phyloP scores from a whole-genome alignment of 1,284 basidiomycete genomes.

The Ceratobasidium sp. region DNA sequence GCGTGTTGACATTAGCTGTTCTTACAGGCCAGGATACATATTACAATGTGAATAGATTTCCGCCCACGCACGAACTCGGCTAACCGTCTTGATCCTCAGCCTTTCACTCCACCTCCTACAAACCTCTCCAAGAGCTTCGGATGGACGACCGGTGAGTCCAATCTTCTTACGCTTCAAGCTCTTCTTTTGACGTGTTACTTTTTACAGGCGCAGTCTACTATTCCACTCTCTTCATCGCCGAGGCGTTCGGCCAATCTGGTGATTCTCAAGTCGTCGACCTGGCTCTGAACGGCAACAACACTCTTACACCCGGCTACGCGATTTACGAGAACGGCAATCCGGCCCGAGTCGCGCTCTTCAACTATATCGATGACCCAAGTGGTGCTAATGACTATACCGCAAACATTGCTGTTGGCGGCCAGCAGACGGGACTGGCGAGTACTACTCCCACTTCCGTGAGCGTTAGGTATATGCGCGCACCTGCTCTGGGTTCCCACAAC shows the following conservation, averaged over 20 bases:
- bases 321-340: constrained; percentile 70
- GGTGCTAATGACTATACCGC: constrained; percentile 65
- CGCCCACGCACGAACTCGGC: neutral
- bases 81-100: constrained; percentile 47
- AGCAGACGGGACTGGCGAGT: constrained; percentile 54
- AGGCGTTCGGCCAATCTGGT: constrained; percentile 58
- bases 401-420: constrained; percentile 60
- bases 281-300: constrained; percentile 58
- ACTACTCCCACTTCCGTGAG: constrained; percentile 59
- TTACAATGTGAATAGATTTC: constrained; percentile 64
- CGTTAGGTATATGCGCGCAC: constrained; percentile 60
- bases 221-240: constrained; percentile 63
- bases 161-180: too few species aligned
- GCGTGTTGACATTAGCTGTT: too few species aligned
- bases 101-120: constrained; percentile 67
- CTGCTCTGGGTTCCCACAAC: constrained; percentile 62
- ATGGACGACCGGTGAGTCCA: constrained; percentile 72
- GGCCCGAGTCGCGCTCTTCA: constrained; percentile 72
- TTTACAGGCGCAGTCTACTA: constrained; percentile 64
- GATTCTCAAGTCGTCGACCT: constrained; percentile 65
- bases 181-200: too few species aligned
- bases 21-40: constrained; percentile 61
- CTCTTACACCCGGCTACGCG: constrained; percentile 74
- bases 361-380: constrained; percentile 67
- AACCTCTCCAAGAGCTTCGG: constrained; percentile 66